Conservation (phyloP, 2,329 filamentous ascomycete species). For the Cytospora schulzeri region DNA sequence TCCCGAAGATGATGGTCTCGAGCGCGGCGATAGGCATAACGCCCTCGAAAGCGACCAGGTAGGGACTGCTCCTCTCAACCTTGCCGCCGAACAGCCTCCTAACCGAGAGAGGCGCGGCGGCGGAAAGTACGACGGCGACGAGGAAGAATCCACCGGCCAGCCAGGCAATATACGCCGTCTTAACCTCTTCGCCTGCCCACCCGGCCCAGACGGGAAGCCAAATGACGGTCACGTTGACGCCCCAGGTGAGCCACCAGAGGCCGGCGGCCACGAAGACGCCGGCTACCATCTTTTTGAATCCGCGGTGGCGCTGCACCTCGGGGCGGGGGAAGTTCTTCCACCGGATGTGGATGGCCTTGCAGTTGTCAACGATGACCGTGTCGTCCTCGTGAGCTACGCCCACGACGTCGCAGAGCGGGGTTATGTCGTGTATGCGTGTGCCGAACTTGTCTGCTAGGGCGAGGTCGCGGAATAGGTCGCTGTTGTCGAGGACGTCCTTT, state of each 20-base stretch:
- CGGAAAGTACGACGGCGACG: constrained; percentile 26
- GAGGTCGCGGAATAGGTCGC: constrained; percentile 30
- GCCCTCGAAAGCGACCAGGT: constrained; percentile 35
- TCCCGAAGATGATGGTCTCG: constrained; percentile 34
- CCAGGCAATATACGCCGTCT: too few species aligned
- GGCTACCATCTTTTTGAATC: constrained; percentile 18
- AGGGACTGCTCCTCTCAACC: constrained; percentile 31
- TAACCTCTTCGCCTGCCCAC: neutral
- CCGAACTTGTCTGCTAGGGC: constrained; percentile 33
- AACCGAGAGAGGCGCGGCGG: constrained; percentile 29
- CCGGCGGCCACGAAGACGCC: constrained; percentile 27
- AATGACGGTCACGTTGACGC: constrained; percentile 22
- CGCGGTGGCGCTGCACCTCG: constrained; percentile 19
- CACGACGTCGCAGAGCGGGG: constrained; percentile 37
- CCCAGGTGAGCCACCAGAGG: constrained; percentile 28
- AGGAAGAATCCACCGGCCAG: constrained; percentile 24
- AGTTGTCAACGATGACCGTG: constrained; percentile 36
- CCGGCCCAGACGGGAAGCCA: constrained; percentile 25
- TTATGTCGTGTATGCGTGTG: constrained; percentile 37
- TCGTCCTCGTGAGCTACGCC: constrained; percentile 36
- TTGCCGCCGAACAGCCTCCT: constrained; percentile 30
- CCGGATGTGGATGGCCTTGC: constrained; percentile 36
- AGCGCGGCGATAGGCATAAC: constrained; percentile 31
- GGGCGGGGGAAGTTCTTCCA: constrained; percentile 37
- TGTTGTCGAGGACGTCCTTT: neutral